These are phyloP conservation scores for Danielozyma ontarioensis DNA, from an alignment of 805 yeast species.

Conservation along the genomic window DNA sequence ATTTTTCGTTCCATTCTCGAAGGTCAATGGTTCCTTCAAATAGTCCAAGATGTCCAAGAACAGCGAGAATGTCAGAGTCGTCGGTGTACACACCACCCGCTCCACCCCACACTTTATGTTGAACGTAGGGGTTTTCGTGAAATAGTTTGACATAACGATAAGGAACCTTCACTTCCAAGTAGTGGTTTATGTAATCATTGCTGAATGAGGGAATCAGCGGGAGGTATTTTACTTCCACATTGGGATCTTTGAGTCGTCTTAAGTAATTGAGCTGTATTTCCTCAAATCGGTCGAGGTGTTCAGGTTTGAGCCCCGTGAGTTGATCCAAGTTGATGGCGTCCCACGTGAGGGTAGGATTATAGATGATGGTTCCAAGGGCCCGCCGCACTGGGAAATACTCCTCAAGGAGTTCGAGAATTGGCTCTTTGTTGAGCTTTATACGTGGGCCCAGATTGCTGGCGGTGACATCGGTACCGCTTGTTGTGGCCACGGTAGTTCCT, in stretches of 20 bases:
- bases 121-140: constrained; percentile 25
- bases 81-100: constrained; percentile 82
- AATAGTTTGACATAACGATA: constrained; percentile 33
- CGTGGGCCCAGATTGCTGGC: no score
- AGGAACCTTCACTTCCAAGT: constrained; percentile 54
- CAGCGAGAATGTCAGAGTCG: constrained; percentile 79
- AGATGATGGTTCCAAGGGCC: constrained; percentile 37
- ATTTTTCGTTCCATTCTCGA: constrained; percentile 25
- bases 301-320: constrained; percentile 15
- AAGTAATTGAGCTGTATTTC: constrained; percentile 4
- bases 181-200: constrained; percentile 35
- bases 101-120: constrained; percentile 73
- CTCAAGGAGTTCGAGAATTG: constrained; percentile 15
- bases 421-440: constrained; percentile 10
- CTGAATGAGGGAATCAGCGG: constrained; percentile 36
- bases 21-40: constrained; percentile 34
- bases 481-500: not conserved
- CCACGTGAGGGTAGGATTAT: constrained; percentile 52
- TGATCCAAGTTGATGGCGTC: constrained; percentile 10
- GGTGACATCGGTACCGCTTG: constrained; percentile 1
- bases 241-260: constrained; percentile 1
- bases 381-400: constrained; percentile 26
- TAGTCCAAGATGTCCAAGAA: constrained; percentile 71
- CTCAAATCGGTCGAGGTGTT: constrained; percentile 21
- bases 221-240: constrained; percentile 18